A percentile compares a stretch with the other conserved stretches of the same genome.
phyloP scores from a whole-genome alignment of 441 rosid species.

The Aleurites moluccanus region DNA sequence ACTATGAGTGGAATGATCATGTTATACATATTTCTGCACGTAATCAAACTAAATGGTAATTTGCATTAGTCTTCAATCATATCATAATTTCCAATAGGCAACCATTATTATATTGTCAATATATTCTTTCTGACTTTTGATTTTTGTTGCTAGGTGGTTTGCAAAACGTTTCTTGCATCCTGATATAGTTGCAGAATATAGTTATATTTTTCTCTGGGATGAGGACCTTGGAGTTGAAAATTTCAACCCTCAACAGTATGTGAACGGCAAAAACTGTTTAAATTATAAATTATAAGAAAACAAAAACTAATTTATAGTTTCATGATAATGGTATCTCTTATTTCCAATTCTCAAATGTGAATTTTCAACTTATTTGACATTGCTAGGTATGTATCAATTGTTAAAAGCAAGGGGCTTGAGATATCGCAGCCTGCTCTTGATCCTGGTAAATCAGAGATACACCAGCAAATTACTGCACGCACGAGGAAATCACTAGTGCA shows the following conservation, averaged over 20 bases:
- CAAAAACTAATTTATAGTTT: not conserved
- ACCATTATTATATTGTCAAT: conserved; percentile 4
- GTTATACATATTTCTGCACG: conserved; percentile 63
- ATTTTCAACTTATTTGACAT: conserved; percentile 2
- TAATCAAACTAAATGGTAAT: conserved; percentile 72
- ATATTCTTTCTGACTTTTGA: not conserved
- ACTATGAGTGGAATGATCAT: conserved; percentile 44
- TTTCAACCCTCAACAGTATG: conserved; percentile 55
- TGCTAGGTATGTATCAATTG: conserved; percentile 51
- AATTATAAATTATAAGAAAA: not conserved
- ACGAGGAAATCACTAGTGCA: conserved; percentile 51
- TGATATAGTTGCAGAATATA: conserved; percentile 57
- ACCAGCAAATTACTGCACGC: conserved; percentile 72
- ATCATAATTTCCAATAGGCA: not conserved
- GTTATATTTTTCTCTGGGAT: conserved; percentile 70
- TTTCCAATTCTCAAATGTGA: not conserved
- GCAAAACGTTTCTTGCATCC: conserved; percentile 87
- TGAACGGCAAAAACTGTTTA: conserved; percentile 3
- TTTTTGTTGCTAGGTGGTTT: conserved; percentile 57
- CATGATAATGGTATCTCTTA: not conserved
- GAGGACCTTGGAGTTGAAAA: conserved; percentile 75
- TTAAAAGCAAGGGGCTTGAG: conserved; percentile 53
- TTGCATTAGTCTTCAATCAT: conserved; percentile 10
- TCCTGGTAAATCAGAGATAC: conserved; percentile 52
- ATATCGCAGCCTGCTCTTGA: conserved; percentile 79